Percentiles rank a stretch among this genome's conserved stretches.
phyloP scores from a whole-genome alignment of 495 filamentous ascomycete species.

The Xylaria flabelliformis region DNA sequence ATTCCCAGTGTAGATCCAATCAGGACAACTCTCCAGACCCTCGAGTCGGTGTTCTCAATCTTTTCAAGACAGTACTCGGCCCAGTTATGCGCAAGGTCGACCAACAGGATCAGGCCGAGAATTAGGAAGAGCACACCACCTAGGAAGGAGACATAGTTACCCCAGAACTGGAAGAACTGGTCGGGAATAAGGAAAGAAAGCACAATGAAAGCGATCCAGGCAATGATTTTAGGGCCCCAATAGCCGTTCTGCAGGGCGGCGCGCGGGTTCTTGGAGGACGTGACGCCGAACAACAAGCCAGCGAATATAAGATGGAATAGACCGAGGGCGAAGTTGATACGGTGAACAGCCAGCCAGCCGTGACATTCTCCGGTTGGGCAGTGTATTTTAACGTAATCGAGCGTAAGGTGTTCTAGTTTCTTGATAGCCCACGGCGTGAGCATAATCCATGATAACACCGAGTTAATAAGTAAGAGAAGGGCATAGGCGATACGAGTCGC shows the following conservation, averaged over 20 bases:
- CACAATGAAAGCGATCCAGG: slow-evolving; percentile 86
- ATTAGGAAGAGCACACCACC: slow-evolving; percentile 94
- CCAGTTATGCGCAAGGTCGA: slow-evolving; percentile 97
- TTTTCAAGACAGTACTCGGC: slow-evolving; percentile 93
- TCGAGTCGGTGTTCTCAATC: slow-evolving; percentile 89
- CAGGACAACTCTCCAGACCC: slow-evolving; percentile 80
- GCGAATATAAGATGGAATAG: slow-evolving; percentile 90
- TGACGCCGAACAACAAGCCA: slow-evolving; percentile 82
- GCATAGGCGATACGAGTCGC: slow-evolving; percentile 98
- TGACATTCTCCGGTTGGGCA: slow-evolving; percentile 92
- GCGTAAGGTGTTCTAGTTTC: slow-evolving; percentile 85
- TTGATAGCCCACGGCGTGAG: slow-evolving; percentile 98
- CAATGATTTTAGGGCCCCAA: slow-evolving; percentile 77
- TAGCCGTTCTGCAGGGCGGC: slow-evolving; percentile 93
- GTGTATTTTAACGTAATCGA: slow-evolving; percentile 93
- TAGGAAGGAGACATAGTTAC: slow-evolving; percentile 88
- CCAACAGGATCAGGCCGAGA: slow-evolving; percentile 87
- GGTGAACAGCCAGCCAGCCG: slow-evolving; percentile 94
- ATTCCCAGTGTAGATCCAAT: slow-evolving; percentile 93
- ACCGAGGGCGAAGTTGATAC: slow-evolving; percentile 96
- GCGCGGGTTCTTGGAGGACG: slow-evolving; percentile 82
- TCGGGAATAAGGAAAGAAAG: slow-evolving; percentile 95
- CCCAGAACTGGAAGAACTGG: slow-evolving; percentile 92
- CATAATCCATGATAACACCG: slow-evolving; percentile 97
- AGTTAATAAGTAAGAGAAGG: slow-evolving; percentile 93